Conservation (phyloP, 805 yeast genomes). For the Monosporozyma aerobia region DNA sequence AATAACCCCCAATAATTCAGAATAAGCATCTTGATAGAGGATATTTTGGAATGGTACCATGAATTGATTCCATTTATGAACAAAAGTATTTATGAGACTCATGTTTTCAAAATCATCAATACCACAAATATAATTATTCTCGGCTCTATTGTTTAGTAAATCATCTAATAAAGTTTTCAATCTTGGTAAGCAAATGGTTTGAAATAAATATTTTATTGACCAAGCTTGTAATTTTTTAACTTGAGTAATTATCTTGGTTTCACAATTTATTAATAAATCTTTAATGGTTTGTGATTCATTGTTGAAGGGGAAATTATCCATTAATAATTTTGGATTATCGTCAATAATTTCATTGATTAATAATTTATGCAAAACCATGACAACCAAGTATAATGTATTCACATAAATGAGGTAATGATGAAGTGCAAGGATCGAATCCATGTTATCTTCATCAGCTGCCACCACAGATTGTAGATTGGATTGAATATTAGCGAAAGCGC, state of each 20-base stretch:
- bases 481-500: constrained; percentile 32
- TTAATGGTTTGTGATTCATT: constrained; percentile 26
- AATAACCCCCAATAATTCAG: constrained; percentile 37
- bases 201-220: constrained; percentile 37
- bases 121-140: constrained; percentile 20
- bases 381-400: constrained; percentile 62
- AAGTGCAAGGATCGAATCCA: constrained; percentile 33
- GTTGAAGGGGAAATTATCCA: constrained; percentile 33
- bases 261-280: constrained; percentile 19
- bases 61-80: constrained; percentile 53
- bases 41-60: constrained; percentile 57
- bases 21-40: constrained; percentile 46
- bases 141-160: constrained; percentile 25
- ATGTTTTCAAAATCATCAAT: constrained; percentile 31
- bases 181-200: constrained; percentile 28
- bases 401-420: constrained; percentile 56
- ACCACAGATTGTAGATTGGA: constrained; percentile 28
- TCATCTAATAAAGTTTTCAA: constrained; percentile 37
- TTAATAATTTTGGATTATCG: constrained; percentile 26
- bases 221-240: constrained; percentile 31
- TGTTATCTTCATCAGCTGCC: constrained; percentile 23
- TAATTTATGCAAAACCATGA: constrained; percentile 47
- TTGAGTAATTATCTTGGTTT: constrained; percentile 19
- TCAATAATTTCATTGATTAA: constrained; percentile 29
- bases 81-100: constrained; percentile 39